Evolutionary conservation across 2,329 filamentous ascomycete species (phyloP), one percentile per base, ranked within the genome.

Genomic region (Xylaria sp.): DNA sequence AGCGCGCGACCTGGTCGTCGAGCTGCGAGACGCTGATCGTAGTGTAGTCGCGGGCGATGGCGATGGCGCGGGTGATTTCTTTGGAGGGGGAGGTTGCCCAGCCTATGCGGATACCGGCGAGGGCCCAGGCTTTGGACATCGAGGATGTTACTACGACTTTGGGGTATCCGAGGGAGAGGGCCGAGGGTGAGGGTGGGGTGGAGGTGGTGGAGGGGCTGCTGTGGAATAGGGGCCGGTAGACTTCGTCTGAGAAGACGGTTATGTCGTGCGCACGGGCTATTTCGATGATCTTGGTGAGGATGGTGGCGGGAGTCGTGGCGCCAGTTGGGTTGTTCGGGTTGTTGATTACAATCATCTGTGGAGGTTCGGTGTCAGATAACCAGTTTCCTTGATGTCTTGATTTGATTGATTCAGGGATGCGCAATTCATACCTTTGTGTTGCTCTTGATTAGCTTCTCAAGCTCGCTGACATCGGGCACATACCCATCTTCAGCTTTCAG

Each of bases 261-360:
- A 95, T 88, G 57, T 83, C 81, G 38, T 86, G 83, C 38, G 84
- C 78, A 57, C 81, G 78, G 2, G 91, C 91, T 57, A 94, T 77
- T 3, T 84, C 80, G 38, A 92, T 79, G 64, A 95, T 83, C 3
- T 82, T 71, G 57, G 86, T 75, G 0, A 96, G 80, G 12, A 86
- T 81, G 1, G 82, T 74, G 46, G 82, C 86, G 0, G 88, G 86
- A 17, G 92, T 87, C 3, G 89, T 83, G 9, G 87, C 85, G 5
- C 92, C 92, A 0, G 89, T 94, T 0, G 92, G 92, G 71, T 96
- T 96, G 76, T 94, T 92, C 0, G 92, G 90, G 70, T 93, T 94
- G 75, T 89, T 87, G 72, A 82, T 73, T 14, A 83, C 76, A 54
- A 85, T 83, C 77, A 84, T 80, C 78, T 81, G 46, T 9, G n/a